Base-by-base conservation (phyloP, 2,329 filamentous ascomycete species). In the Leptodontidium sp. region DNA sequence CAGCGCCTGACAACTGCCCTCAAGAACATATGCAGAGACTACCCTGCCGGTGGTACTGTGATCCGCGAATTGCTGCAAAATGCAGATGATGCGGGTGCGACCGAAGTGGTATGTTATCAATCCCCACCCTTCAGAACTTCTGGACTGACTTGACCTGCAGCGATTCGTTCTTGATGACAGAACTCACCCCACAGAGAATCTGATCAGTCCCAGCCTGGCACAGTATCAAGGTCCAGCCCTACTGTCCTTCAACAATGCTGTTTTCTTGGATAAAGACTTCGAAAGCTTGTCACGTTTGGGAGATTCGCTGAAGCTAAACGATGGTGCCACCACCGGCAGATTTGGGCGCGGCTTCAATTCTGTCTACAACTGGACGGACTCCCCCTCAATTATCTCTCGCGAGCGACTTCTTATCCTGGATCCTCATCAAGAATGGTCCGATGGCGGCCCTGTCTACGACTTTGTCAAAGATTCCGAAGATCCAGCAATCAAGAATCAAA, bases 1-100 rank as follows among this genome's bases (percentile, higher is more conserved):
- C 77, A 79, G 49, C 68, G 66, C 2, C 66, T 78, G 47, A 76
- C 75, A 0, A 76, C 68, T 4, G 73, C 77, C 0, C 72, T 79
- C 6, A 75, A 75, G 24, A 78, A 77, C 12, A 77, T 78, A 11
- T 75, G 77, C 67, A 73, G 74, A 32, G 77, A 79, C 49, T 79
- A 79, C 97, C 94, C 12, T 93, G 95, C 76, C 93, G 98, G 83
- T 96, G 94, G 90, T 21, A 92, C 87, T 5, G 91, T 87, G 7
- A 83, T 98, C 21, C 89, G 96, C 83, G 96, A 99, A 79, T 89
- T 98, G 69, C 93, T 99, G 57, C 96, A 98, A 78, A 99, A 99
- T 79, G 96, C 96, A 24, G 94, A 96, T 75, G 96, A 99, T 83
- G 96, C 96, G 38, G 91, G 93, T 77, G 95, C 95, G 63, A 93